Conservation (phyloP, 148 eudicot genomes). For the Limonium bicolor region DNA sequence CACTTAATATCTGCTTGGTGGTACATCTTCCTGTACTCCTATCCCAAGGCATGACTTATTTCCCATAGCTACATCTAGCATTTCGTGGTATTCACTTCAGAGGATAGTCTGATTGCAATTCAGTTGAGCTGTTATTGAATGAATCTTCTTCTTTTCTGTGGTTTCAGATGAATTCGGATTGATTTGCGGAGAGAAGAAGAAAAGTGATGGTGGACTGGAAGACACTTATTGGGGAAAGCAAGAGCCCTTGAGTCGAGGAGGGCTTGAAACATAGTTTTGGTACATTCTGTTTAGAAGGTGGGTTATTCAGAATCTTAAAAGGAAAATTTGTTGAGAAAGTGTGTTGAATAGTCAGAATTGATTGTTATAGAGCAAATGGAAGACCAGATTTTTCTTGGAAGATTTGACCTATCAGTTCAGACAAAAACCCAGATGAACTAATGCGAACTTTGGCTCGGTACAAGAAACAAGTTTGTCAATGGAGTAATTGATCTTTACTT, state of each 20-base stretch:
- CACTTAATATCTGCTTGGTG: slow-evolving; percentile 64
- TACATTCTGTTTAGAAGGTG: neutral
- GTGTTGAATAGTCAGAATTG: too few species aligned
- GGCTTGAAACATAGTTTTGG: neutral
- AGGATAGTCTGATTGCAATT: neutral
- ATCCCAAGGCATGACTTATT: slow-evolving; percentile 60
- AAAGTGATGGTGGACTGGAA: slow-evolving; percentile 58
- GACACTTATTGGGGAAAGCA: slow-evolving; percentile 66
- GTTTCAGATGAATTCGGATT: slow-evolving; percentile 57
- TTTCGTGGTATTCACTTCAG: neutral
- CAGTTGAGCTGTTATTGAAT: neutral
- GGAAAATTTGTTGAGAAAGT: too few species aligned
- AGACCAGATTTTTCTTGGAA: too few species aligned
- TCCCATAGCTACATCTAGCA: neutral
- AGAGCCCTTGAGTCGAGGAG: slow-evolving; percentile 15
- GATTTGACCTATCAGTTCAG: too few species aligned
- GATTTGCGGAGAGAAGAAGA: slow-evolving; percentile 78
- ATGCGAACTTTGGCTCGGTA: too few species aligned
- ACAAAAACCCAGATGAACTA: too few species aligned
- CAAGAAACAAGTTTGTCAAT: too few species aligned
- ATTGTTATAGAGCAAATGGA: too few species aligned
- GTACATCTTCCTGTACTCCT: slow-evolving; percentile 84
- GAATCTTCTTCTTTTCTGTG: neutral
- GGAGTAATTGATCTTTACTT: too few species aligned
- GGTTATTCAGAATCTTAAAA: too few species aligned